These are phyloP conservation scores for Paraphoma sp. DNA, from an alignment of 2,329 filamentous ascomycete species.

Conservation along the genomic window DNA sequence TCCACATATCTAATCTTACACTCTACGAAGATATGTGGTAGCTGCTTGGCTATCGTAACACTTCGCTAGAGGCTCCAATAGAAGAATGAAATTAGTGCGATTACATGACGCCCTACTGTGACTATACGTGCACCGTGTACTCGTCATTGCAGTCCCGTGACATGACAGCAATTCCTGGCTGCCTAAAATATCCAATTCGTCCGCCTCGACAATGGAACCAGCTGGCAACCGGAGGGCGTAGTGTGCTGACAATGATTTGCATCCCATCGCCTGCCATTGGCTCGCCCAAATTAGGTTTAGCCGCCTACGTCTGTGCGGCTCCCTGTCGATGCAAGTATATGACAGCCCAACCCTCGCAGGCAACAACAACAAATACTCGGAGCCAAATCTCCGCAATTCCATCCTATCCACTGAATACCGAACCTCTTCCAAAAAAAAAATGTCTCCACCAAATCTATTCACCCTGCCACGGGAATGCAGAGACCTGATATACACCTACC, in stretches of 20 bases:
- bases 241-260: not conserved
- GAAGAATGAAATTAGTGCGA: too few species aligned
- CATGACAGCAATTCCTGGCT: too few species aligned
- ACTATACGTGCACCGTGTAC: too few species aligned
- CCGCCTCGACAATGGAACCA: too few species aligned
- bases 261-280: not conserved
- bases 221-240: too few species aligned
- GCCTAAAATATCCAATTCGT: too few species aligned
- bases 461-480: not conserved
- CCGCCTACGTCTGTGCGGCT: not conserved
- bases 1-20: too few species aligned
- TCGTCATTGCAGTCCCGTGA: too few species aligned
- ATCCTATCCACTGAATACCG: not conserved
- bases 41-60: too few species aligned
- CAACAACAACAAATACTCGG: not conserved
- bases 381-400: not conserved
- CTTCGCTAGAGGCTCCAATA: too few species aligned
- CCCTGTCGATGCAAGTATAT: not conserved
- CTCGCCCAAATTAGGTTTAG: not conserved
- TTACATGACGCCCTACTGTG: too few species aligned
- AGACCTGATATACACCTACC: conserved; percentile 1
- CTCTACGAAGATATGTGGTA: too few species aligned
- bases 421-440: not conserved
- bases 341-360: not conserved
- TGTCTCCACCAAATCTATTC: not conserved